These are phyloP conservation scores for Tulasnella sp. DNA, from an alignment of 768 basidiomycete species.

Conservation along the genomic window DNA sequence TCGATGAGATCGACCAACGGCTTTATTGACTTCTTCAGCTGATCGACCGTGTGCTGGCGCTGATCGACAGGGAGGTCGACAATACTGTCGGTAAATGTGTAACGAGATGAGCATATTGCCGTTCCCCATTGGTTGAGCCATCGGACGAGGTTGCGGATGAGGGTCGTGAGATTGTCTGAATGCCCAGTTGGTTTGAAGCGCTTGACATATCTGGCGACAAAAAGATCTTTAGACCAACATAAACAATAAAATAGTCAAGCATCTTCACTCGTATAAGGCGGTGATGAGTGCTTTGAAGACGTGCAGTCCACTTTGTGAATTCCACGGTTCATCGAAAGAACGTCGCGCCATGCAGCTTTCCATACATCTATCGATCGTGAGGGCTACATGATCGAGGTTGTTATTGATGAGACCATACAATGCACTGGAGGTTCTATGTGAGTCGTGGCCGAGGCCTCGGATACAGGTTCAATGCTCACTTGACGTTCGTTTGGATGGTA, in stretches of 20 bases:
- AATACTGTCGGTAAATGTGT: slow-evolving; percentile 41
- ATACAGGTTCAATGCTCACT: neutral
- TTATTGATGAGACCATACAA: neutral
- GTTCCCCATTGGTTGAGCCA: slow-evolving; percentile 40
- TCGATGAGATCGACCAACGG: slow-evolving; percentile 33
- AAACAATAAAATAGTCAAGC: neutral
- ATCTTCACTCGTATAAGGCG: slow-evolving; percentile 45
- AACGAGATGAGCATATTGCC: slow-evolving; percentile 27
- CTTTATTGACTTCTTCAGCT: slow-evolving; percentile 28
- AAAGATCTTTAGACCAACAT: neutral
- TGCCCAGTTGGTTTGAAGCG: slow-evolving; percentile 51
- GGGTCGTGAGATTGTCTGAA: slow-evolving; percentile 35
- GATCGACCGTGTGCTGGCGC: slow-evolving; percentile 36
- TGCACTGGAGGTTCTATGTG: neutral
- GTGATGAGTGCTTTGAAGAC: slow-evolving; percentile 42
- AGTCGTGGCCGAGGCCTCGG: neutral
- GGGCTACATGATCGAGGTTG: neutral
- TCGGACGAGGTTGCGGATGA: slow-evolving; percentile 46
- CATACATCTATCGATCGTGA: neutral
- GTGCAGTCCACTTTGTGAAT: slow-evolving; percentile 37
- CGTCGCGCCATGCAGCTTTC: neutral
- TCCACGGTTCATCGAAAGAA: neutral
- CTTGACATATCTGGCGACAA: slow-evolving; percentile 39
- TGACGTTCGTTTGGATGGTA: neutral
- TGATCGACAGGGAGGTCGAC: slow-evolving; percentile 25